phyloP scores from a whole-genome alignment of 192 early-diverging fungal genomes.

The Cladochytrium replicatum region DNA sequence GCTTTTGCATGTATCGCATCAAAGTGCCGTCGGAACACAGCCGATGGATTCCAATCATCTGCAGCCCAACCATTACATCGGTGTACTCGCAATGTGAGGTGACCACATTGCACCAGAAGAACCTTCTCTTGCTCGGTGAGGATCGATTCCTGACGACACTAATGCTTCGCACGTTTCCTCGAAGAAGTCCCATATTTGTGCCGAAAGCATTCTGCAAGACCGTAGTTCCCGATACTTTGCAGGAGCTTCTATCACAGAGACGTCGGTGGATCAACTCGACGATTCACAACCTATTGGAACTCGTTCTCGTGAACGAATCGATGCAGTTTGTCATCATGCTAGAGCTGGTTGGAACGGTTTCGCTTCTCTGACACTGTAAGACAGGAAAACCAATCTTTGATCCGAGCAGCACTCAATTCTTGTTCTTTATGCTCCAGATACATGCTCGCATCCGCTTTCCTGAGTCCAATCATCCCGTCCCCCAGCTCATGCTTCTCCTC shows the following conservation, averaged over 20 bases:
- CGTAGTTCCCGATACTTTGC: constrained; percentile 79
- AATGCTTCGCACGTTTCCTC: constrained; percentile 88
- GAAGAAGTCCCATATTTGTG: constrained; percentile 93
- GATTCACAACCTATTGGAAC: constrained; percentile 88
- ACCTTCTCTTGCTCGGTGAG: constrained; percentile 85
- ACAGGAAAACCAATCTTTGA: too few species aligned
- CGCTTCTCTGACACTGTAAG: constrained; percentile 82
- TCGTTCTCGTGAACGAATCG: constrained; percentile 86
- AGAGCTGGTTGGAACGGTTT: constrained; percentile 85
- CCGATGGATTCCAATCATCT: constrained; percentile 40
- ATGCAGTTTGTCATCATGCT: constrained; percentile 75
- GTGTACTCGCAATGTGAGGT: constrained; percentile 45
- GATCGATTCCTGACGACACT: constrained; percentile 93
- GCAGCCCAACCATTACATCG: constrained; percentile 67
- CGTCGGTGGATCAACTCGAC: constrained; percentile 97
- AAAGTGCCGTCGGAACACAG: constrained; percentile 43
- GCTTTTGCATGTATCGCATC: constrained; percentile 95
- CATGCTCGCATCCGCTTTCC: too few species aligned
- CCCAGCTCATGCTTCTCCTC: constrained; percentile 58
- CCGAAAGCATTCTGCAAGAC: constrained; percentile 90
- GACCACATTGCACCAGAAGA: constrained; percentile 84
- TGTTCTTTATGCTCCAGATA: too few species aligned
- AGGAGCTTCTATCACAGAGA: constrained; percentile 77
- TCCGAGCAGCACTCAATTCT: too few species aligned
- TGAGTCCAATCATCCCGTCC: too few species aligned